Percentiles rank a stretch among this genome's conserved stretches.
These are phyloP conservation scores for Hirschioporus abietinus DNA, from an alignment of 768 basidiomycete species.

Conservation along the genomic window DNA sequence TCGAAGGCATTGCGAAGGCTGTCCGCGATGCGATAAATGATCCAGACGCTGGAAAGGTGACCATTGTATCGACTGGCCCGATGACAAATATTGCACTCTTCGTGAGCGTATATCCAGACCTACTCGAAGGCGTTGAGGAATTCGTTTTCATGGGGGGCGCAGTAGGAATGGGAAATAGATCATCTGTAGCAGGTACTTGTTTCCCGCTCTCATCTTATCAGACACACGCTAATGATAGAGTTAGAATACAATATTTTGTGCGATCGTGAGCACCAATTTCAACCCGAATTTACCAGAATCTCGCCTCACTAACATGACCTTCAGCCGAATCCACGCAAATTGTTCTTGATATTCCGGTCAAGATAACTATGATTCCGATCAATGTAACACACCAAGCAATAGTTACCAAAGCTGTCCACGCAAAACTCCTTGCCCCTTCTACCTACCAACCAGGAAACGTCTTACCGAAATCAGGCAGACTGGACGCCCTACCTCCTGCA, in stretches of 20 bases:
- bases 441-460: conserved; percentile 24
- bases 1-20: conserved; percentile 62
- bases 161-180: conserved; percentile 76
- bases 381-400: conserved; percentile 88
- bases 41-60: conserved; percentile 55
- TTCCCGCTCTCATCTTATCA: not conserved
- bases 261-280: conserved; percentile 51
- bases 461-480: conserved; percentile 21
- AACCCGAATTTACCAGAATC: not conserved
- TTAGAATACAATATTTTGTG: conserved; percentile 78
- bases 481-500: conserved; percentile 18
- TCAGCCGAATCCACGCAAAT: conserved; percentile 81
- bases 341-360: conserved; percentile 65
- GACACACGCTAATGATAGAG: not conserved
- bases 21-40: conserved; percentile 52
- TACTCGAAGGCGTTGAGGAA: conserved; percentile 53
- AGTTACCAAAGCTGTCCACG: conserved; percentile 51
- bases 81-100: conserved; percentile 82
- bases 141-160: conserved; percentile 92
- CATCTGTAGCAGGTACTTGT: conserved; percentile 58
- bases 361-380: conserved; percentile 73
- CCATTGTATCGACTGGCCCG: conserved; percentile 73
- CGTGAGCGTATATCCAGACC: conserved; percentile 45
- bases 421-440: conserved; percentile 41
- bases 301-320: not conserved